These are phyloP conservation scores for Plasmodium knowlesi DNA, from an alignment of 169 alveolate genomes.

Conservation along the genomic window DNA sequence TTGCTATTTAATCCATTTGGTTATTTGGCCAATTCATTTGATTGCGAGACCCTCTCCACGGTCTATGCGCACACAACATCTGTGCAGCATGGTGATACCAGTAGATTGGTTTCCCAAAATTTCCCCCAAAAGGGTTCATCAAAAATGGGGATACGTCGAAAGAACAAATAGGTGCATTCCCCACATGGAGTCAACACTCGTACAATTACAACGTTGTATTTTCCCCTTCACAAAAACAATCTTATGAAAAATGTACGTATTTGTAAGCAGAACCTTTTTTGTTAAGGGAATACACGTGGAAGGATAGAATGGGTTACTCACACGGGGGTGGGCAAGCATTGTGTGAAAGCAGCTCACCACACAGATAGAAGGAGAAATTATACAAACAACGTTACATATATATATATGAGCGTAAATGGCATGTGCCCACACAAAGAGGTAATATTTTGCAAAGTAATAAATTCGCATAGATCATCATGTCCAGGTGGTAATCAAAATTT, in stretches of 20 bases:
- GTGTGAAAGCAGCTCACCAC: background rate
- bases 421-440: background rate
- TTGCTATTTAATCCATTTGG: background rate
- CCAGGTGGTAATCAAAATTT: background rate
- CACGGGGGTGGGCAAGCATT: background rate
- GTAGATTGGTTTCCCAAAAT: background rate
- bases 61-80: background rate
- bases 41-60: background rate
- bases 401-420: background rate
- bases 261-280: background rate
- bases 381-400: background rate
- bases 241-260: background rate
- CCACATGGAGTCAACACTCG: background rate
- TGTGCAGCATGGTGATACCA: background rate
- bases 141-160: background rate
- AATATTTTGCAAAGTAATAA: background rate
- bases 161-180: background rate
- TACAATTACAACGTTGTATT: background rate
- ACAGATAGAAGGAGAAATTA: background rate
- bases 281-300: background rate
- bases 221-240: background rate
- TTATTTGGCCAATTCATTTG: background rate
- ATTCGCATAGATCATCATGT: background rate
- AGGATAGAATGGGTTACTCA: background rate
- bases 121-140: background rate